Evolutionary conservation across 371 early-diverging fungal genomes (phyloP).

Genomic region (Syncephalis fuscata): DNA sequence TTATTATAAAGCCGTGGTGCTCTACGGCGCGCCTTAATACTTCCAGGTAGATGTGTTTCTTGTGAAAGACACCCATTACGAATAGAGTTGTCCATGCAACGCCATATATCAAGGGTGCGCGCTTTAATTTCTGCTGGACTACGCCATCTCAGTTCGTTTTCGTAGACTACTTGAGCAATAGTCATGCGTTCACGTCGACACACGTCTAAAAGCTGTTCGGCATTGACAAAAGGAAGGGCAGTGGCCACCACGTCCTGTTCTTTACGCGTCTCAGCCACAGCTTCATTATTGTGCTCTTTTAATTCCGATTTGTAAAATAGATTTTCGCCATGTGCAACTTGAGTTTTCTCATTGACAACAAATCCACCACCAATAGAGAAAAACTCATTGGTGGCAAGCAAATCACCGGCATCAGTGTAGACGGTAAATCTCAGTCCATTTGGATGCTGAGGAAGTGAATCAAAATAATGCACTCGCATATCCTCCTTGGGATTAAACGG

Average conservation of each 20-base stretch:
- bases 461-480: constrained; percentile 69
- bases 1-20: constrained; percentile 79
- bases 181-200: constrained; percentile 71
- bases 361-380: constrained; percentile 94
- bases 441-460: constrained; percentile 83
- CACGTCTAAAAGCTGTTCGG: constrained; percentile 55
- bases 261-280: constrained; percentile 22
- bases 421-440: constrained; percentile 91
- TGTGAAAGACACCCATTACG: constrained; percentile 44
- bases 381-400: constrained; percentile 85
- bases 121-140: constrained; percentile 57
- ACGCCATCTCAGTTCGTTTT: constrained; percentile 86
- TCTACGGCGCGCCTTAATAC: constrained; percentile 67
- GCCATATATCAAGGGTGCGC: constrained; percentile 69
- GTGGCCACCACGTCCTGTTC: constrained; percentile 60
- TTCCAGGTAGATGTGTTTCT: constrained; percentile 57
- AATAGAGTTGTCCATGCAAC: constrained; percentile 87
- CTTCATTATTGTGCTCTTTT: constrained; percentile 14
- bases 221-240: constrained; percentile 76
- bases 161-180: constrained; percentile 90
- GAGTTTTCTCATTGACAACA: constrained; percentile 80
- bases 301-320: constrained; percentile 50
- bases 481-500: constrained; percentile 67
- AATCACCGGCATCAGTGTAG: constrained; percentile 54
- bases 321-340: constrained; percentile 71